A percentile compares a stretch with the other conserved stretches of the same genome.
Conservation (phyloP, 306 rosid species). For the Quercus rubra region DNA sequence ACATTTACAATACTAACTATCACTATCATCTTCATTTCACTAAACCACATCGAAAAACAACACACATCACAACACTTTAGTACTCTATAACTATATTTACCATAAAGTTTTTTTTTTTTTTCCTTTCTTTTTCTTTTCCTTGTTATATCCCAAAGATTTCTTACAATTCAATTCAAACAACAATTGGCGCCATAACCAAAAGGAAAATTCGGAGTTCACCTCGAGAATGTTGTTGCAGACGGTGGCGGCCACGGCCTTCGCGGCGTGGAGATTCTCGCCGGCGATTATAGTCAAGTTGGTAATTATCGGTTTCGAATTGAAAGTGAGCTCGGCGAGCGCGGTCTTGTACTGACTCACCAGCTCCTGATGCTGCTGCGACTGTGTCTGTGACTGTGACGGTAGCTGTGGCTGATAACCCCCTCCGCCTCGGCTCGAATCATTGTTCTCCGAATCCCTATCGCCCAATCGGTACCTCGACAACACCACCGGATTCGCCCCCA, state of each 20-base stretch:
- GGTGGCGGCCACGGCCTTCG: conserved; percentile 58
- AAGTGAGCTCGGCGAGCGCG: conserved; percentile 83
- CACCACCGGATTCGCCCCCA: conserved; percentile 26
- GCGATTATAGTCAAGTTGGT: conserved; percentile 90
- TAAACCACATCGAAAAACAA: not conserved
- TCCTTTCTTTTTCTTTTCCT: not conserved
- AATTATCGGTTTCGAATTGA: conserved; percentile 86
- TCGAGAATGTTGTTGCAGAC: conserved; percentile 80
- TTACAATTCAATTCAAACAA: conserved; percentile 46
- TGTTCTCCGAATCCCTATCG: conserved; percentile 52
- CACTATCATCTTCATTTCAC: conserved; percentile 10
- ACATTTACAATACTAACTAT: conserved; percentile 21
- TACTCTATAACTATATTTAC: not conserved
- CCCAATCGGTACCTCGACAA: conserved; percentile 46
- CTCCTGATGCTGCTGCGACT: conserved; percentile 47
- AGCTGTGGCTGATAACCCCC: conserved; percentile 78
- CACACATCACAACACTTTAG: not conserved
- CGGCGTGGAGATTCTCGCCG: conserved; percentile 65
- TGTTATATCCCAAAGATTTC: conserved; percentile 13
- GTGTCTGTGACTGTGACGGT: conserved; percentile 29
- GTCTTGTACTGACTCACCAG: conserved; percentile 70
- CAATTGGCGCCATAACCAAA: conserved; percentile 33
- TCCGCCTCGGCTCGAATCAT: conserved; percentile 43
- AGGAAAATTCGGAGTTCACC: conserved; percentile 73
- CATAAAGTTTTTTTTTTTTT: not conserved